Conservation (phyloP, 2,329 filamentous ascomycete genomes). For the Chrysoporthe deuterocubensis region DNA sequence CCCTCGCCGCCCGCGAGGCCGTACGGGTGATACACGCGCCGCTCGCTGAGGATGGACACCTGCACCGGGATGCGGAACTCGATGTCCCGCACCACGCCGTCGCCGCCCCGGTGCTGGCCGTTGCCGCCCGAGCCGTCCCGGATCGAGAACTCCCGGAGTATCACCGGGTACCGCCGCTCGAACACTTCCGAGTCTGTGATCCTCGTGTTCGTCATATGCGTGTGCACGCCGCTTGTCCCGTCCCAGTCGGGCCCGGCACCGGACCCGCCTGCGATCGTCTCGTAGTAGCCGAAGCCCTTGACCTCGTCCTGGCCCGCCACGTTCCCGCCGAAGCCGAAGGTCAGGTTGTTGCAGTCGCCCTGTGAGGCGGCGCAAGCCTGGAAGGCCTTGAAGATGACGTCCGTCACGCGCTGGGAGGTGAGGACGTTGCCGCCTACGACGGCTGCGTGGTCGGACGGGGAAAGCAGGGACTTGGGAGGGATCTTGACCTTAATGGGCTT, state of each 20-base stretch:
- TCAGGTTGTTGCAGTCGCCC: slow-evolving; percentile 83
- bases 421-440: slow-evolving; percentile 85
- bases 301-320: slow-evolving; percentile 58
- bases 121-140: slow-evolving; percentile 64
- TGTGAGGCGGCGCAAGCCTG: slow-evolving; percentile 77
- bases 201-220: slow-evolving; percentile 84
- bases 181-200: slow-evolving; percentile 83
- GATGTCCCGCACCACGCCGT: slow-evolving; percentile 78
- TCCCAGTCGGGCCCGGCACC: slow-evolving; percentile 76
- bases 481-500: slow-evolving; percentile 76
- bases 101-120: slow-evolving; percentile 72
- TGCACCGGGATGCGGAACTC: slow-evolving; percentile 80
- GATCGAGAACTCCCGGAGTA: slow-evolving; percentile 72
- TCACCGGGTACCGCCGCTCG: slow-evolving; percentile 74
- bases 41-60: slow-evolving; percentile 77
- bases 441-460: slow-evolving; percentile 75
- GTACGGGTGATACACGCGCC: slow-evolving; percentile 77
- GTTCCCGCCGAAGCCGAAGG: slow-evolving; percentile 80
- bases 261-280: slow-evolving; percentile 79
- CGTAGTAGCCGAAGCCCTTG: slow-evolving; percentile 84
- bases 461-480: slow-evolving; percentile 73
- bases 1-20: slow-evolving; percentile 84
- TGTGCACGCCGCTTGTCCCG: slow-evolving; percentile 77
- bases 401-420: slow-evolving; percentile 79
- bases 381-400: slow-evolving; percentile 82